A percentile compares a stretch with the other conserved stretches of the same genome.
These are phyloP conservation scores for Luzula sylvatica DNA, from an alignment of 176 grass and related monocot genomes.

Conservation along the genomic window DNA sequence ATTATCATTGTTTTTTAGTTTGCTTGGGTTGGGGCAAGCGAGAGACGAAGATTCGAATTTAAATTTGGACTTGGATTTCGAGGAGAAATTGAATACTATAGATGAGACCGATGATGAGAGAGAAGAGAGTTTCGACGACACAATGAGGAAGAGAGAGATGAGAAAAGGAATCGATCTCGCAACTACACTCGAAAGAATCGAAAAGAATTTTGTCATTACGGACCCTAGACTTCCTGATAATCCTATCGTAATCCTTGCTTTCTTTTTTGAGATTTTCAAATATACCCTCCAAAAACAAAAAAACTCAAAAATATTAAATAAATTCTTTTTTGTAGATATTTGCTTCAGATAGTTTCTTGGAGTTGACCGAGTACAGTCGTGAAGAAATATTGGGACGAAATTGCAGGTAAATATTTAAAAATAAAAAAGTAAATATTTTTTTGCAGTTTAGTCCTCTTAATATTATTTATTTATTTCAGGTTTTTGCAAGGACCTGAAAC, in stretches of 20 bases:
- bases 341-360: slow-evolving; percentile 74
- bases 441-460: slow-evolving; percentile 2
- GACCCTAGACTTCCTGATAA: slow-evolving; percentile 33
- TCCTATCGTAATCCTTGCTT: slow-evolving; percentile 34
- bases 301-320: neutral
- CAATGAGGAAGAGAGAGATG: slow-evolving; percentile 76
- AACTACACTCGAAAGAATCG: slow-evolving; percentile 91
- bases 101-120: slow-evolving; percentile 76
- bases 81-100: slow-evolving; percentile 5
- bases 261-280: too few relatives aligned
- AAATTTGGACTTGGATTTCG: too few relatives aligned
- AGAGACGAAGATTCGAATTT: neutral
- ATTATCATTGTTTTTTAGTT: slow-evolving; percentile 13
- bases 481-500: slow-evolving; percentile 96
- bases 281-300: too few relatives aligned
- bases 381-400: slow-evolving; percentile 93
- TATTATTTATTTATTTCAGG: slow-evolving; percentile 24
- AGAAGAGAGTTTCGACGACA: slow-evolving; percentile 71
- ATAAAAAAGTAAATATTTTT: neutral
- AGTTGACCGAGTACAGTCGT: slow-evolving; percentile 65
- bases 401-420: slow-evolving; percentile 47
- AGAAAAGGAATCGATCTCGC: slow-evolving; percentile 96
- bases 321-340: slow-evolving; percentile 50
- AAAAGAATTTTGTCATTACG: slow-evolving; percentile 39
- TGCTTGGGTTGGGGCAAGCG: slow-evolving; percentile 32